Evolutionary conservation across 805 yeast genomes (phyloP), one percentile per base, ranked within the genome.

Genomic region (Zygoascus flipseniorum): DNA sequence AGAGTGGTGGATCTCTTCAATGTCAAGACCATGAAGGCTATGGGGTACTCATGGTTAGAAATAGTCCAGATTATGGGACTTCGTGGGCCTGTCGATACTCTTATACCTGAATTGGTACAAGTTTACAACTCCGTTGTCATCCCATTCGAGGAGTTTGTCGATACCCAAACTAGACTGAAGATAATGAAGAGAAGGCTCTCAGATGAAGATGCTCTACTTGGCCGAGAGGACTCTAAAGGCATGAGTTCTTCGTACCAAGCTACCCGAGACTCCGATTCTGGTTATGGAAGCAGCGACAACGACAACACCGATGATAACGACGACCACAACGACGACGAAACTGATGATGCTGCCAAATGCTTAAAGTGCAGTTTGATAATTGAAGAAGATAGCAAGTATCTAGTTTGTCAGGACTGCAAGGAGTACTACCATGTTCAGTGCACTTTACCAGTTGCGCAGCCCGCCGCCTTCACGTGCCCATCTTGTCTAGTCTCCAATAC

Each of bases 401-500:
- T 26, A 18, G 31, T 13, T 8, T 46, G 49, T 18, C 26, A 2
- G 10, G 49, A 46, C 23, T 46, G 49, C 23, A 46, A 32, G 32
- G 52, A 46, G 14, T 46, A 46, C 31, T 46, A 14, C 14, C 54
- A 54, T 57, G 58, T 20, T 56, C 31, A 55, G 2, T 90, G 97
- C 66, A 86, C 83, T 60, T 85, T 85, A 41, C 90, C 97, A 63
- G 81, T 84, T 54, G 76, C 75, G 50, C 76, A 79, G 1, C 23
- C 41, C 16, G 23, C n/a, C 20, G n/a, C 19, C 11, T 46, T 26
- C 41, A n/a, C 76, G 63, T 90, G 98, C 66, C 85, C 84, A 49
- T 78, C 77, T 53, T 90, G 98, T 67, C 71, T 90, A n/a, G 74
- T 85, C 13, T 96, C 96, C 0, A 84, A 87, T 43, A 92, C 93